A percentile compares a stretch with the other conserved stretches of the same genome.
Conservation (phyloP, 2,329 filamentous ascomycete genomes). For the Botrytis hyacinthi region DNA sequence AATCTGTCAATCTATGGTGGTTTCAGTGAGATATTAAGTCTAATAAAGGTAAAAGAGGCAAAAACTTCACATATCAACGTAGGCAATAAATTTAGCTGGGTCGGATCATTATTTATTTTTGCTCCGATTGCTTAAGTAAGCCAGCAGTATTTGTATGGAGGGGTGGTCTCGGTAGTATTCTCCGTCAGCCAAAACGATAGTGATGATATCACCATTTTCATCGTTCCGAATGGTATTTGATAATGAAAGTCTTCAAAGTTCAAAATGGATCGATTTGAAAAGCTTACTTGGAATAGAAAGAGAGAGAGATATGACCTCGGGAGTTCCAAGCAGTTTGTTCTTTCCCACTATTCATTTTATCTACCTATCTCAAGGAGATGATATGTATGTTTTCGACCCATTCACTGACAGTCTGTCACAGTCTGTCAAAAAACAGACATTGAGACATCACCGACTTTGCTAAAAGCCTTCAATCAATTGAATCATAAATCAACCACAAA, state of each 20-base stretch:
- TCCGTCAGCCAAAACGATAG: background rate
- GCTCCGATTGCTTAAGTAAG: slow-evolving; percentile 14
- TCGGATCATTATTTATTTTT: slow-evolving; percentile 19
- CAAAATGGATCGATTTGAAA: background rate
- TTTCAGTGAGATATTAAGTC: background rate
- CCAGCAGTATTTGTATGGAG: background rate
- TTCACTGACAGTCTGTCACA: too few relatives aligned
- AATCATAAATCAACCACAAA: too few relatives aligned
- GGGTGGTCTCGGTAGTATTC: background rate
- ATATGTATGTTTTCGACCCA: too few relatives aligned
- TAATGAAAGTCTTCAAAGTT: background rate
- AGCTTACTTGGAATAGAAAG: background rate
- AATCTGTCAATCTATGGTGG: background rate
- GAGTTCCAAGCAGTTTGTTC: too few relatives aligned
- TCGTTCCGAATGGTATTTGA: background rate
- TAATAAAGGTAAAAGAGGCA: slow-evolving; percentile 4
- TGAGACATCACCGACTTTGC: background rate
- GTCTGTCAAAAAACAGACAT: background rate
- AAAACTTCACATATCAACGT: slow-evolving; percentile 9
- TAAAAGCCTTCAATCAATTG: too few relatives aligned
- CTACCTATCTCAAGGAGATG: background rate
- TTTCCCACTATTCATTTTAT: background rate
- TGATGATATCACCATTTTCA: background rate
- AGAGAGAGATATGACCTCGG: background rate
- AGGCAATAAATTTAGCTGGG: slow-evolving; percentile 6